Conservation (phyloP, 352 stramenopile genomes). For the Halophytophthora polymorphica region DNA sequence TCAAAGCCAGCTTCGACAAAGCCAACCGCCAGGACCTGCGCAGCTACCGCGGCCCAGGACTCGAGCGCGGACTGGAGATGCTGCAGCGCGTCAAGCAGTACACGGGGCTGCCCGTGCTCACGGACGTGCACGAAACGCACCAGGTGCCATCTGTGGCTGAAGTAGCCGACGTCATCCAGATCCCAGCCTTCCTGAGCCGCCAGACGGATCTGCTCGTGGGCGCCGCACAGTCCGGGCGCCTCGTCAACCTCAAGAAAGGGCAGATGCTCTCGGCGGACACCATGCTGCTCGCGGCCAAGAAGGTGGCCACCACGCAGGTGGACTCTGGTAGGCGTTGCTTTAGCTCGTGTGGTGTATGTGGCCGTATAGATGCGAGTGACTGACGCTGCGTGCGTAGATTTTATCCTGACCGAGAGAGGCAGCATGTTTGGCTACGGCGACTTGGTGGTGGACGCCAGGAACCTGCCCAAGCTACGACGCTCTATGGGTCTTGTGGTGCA, state of each 20-base stretch:
- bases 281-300: conserved; percentile 81
- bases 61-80: conserved; percentile 68
- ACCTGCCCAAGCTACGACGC: conserved; percentile 65
- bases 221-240: conserved; percentile 62
- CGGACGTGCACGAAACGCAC: conserved; percentile 83
- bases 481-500: conserved; percentile 75
- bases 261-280: conserved; percentile 85
- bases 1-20: conserved; percentile 91
- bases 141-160: conserved; percentile 66
- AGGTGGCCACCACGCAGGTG: conserved; percentile 54
- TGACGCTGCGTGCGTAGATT: conserved; percentile 23
- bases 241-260: conserved; percentile 89
- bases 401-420: conserved; percentile 85
- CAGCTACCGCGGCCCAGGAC: conserved; percentile 75
- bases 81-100: conserved; percentile 67
- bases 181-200: conserved; percentile 87
- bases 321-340: conserved; percentile 29
- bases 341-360: not conserved
- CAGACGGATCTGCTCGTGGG: conserved; percentile 85
- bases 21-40: conserved; percentile 81
- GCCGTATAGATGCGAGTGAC: too few relatives aligned
- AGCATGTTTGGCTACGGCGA: conserved; percentile 89
- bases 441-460: conserved; percentile 81
- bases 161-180: conserved; percentile 83
- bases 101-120: conserved; percentile 77